Conservation (phyloP, 176 grass and related monocot genomes). For the Luzula sylvatica region DNA sequence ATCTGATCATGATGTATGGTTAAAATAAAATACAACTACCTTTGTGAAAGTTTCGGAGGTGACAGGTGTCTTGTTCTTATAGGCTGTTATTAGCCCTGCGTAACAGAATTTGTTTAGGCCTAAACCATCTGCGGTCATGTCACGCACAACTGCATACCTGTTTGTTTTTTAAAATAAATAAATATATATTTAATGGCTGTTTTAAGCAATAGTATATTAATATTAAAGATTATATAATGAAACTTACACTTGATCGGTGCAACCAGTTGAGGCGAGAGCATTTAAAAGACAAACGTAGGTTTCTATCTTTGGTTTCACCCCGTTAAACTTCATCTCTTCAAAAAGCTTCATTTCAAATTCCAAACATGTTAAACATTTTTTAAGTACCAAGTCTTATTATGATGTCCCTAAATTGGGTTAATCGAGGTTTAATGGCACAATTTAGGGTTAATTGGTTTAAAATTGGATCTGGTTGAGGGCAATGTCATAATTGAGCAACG, state of each 20-base stretch:
- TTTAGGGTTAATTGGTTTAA: too few relatives aligned
- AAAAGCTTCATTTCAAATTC: constrained; percentile 62
- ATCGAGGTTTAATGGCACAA: too few relatives aligned
- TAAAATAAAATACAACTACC: constrained; percentile 21
- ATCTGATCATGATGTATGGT: too few relatives aligned
- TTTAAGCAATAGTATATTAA: too few relatives aligned
- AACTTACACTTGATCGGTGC: constrained; percentile 84
- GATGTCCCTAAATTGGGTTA: too few relatives aligned
- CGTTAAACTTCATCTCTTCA: constrained; percentile 91
- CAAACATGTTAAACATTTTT: constrained; percentile 13
- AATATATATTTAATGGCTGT: too few relatives aligned
- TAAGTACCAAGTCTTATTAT: too few relatives aligned
- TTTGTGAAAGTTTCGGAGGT: constrained; percentile 53
- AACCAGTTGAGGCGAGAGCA: constrained; percentile 68
- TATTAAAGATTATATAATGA: too few relatives aligned
- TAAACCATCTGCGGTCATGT: constrained; percentile 96
- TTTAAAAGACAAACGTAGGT: constrained; percentile 92
- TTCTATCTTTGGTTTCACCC: constrained; percentile 83
- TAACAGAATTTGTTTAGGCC: constrained; percentile 91
- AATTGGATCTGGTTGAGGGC: too few relatives aligned
- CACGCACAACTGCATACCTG: constrained; percentile 85
- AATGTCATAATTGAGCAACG: too few relatives aligned
- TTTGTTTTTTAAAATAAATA: too few relatives aligned
- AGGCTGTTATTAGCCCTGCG: constrained; percentile 91
- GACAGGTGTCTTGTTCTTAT: constrained; percentile 78